These are phyloP conservation scores for Gentiana dahurica DNA, from an alignment of 257 asterid genomes.

Conservation along the genomic window DNA sequence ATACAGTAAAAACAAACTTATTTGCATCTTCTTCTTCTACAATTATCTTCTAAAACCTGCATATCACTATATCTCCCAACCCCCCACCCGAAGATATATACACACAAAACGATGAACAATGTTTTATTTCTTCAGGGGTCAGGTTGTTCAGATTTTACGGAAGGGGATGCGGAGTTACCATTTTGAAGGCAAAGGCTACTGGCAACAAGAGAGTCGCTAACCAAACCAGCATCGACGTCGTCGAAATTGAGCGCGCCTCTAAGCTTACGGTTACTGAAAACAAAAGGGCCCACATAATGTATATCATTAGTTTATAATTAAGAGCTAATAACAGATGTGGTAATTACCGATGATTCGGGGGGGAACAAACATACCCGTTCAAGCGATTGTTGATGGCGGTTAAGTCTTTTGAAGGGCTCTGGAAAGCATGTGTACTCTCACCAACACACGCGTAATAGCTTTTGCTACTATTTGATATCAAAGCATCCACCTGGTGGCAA, in stretches of 20 bases:
- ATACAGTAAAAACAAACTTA: too few species aligned
- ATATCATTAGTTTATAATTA: not conserved
- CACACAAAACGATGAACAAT: slow-evolving; percentile 19
- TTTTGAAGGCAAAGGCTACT: slow-evolving; percentile 57
- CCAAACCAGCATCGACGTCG: slow-evolving; percentile 75
- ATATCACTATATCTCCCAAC: not conserved
- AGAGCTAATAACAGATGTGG: too few species aligned
- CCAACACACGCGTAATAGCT: slow-evolving; percentile 98
- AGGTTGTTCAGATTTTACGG: slow-evolving; percentile 65
- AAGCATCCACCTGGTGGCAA: slow-evolving; percentile 74
- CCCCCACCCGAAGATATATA: slow-evolving; percentile 17
- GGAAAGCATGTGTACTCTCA: slow-evolving; percentile 95
- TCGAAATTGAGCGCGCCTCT: slow-evolving; percentile 74
- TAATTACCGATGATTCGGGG: not conserved
- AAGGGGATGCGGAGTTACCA: slow-evolving; percentile 35
- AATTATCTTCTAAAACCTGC: too few species aligned
- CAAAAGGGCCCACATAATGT: not conserved
- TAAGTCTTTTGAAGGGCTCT: slow-evolving; percentile 97
- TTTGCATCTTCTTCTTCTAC: too few species aligned
- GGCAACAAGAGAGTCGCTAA: slow-evolving; percentile 77
- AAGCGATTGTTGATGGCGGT: slow-evolving; percentile 77
- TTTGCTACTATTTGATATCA: slow-evolving; percentile 79
- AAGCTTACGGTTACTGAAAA: slow-evolving; percentile 59
- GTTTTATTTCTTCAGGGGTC: slow-evolving; percentile 25
- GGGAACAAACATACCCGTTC: slow-evolving; percentile 47